Evolutionary conservation across 163 green algal species (phyloP).

Genomic region (Prototheca cutis): DNA sequence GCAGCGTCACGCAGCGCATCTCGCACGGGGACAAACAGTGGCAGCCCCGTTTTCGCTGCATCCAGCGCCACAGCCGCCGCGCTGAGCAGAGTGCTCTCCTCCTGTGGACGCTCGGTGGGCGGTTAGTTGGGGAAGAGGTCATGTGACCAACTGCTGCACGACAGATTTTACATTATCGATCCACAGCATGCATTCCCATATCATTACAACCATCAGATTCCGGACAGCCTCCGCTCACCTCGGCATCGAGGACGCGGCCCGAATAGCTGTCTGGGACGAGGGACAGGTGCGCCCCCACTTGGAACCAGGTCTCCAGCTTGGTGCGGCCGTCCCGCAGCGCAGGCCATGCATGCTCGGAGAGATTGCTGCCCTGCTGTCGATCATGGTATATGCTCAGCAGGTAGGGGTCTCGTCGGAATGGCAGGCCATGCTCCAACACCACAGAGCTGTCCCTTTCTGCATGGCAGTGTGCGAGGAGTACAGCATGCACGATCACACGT

Average conservation of each 20-base stretch:
- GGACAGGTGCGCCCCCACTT: slow-evolving; percentile 42
- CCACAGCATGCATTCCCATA: no score
- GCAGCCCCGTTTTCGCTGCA: slow-evolving; percentile 25
- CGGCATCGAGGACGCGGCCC: slow-evolving; percentile 38
- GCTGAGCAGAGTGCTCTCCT: slow-evolving; percentile 47
- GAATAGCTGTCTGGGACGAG: slow-evolving; percentile 61
- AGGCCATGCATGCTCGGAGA: neutral
- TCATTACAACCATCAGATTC: no score
- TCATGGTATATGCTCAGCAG: slow-evolving; percentile 19
- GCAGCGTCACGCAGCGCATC: slow-evolving; percentile 55
- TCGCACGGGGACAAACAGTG: slow-evolving; percentile 60
- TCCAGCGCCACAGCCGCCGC: slow-evolving; percentile 37
- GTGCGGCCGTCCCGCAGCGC: slow-evolving; percentile 23
- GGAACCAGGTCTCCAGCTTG: slow-evolving; percentile 71
- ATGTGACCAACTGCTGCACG: no score
- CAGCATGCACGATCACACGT: no score
- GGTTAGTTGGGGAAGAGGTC: no score
- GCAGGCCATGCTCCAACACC: slow-evolving; percentile 32
- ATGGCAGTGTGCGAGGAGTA: no score
- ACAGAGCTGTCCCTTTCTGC: neutral
- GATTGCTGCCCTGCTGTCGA: no score
- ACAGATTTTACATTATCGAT: no score
- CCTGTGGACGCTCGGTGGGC: no score
- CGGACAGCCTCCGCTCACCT: slow-evolving; percentile 10
- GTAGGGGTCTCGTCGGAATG: slow-evolving; percentile 52